Evolutionary conservation across 345 rosid genomes (phyloP).

Genomic region (Hevea brasiliensis): DNA sequence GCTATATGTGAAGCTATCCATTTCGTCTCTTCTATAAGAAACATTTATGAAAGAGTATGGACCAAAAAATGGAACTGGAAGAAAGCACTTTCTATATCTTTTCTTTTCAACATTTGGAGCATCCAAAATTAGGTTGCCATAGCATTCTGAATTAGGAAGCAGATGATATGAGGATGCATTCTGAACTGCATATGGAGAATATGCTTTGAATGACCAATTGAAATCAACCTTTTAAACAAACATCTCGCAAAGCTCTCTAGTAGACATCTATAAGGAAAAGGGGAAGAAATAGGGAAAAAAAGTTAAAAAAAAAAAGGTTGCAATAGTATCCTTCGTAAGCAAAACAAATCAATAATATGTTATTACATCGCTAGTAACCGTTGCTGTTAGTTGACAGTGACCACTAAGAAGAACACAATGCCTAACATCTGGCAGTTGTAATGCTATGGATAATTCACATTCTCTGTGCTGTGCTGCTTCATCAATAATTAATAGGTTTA

Average conservation of each 20-base stretch:
- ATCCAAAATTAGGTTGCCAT: conserved; percentile 41
- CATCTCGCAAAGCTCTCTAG: conserved; percentile 53
- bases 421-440: background rate
- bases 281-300: background rate
- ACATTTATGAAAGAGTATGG: conserved; percentile 51
- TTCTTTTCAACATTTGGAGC: conserved; percentile 22
- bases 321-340: background rate
- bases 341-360: background rate
- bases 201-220: conserved; percentile 44
- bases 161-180: conserved; percentile 69
- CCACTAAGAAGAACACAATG: background rate
- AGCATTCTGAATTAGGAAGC: conserved; percentile 54
- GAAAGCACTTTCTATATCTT: conserved; percentile 23
- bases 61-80: conserved; percentile 43
- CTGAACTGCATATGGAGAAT: conserved; percentile 59
- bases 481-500: background rate
- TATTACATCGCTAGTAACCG: conserved; percentile 1
- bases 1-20: conserved; percentile 23
- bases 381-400: background rate
- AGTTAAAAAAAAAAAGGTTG: background rate
- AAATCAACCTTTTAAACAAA: conserved; percentile 57
- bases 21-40: conserved; percentile 37
- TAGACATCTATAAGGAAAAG: conserved; percentile 36
- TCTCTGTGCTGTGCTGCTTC: background rate
- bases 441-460: background rate